Base-by-base conservation (phyloP, 192 early-diverging fungal genomes). In the Coemansia sp. region DNA sequence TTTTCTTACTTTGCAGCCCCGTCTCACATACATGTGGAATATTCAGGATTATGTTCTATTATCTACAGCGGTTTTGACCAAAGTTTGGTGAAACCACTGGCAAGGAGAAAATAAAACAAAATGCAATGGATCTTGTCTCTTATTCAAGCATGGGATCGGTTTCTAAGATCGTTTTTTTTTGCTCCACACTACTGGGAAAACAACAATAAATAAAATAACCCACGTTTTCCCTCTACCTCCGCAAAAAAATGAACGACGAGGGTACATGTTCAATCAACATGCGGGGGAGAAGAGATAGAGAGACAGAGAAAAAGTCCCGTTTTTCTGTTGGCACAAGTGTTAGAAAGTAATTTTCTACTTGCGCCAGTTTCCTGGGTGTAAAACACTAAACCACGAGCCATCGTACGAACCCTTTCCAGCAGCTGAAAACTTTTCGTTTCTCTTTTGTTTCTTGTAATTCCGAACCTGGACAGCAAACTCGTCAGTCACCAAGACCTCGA, bases 361-460 rank as follows among this genome's bases (percentile, higher is more conserved):
- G 18, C 72, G 64, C 77, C 77, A 79, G 30, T 67, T 74, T 18
- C 36, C 18, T n/a, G 77, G 72, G 56, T 68, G 55, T 41, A 79
- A 48, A 23, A 66, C 72, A 58, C 77, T 71, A 49, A 79, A 61
- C 77, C 77, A 79, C 20, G 77, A 74, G 38, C 77, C 77, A 55
- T 74, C 77, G 5, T 61, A 23, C n/a, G 46, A 15, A n/a, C 66
- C 62, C 18, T 39, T 66, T n/a, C 41, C 48, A 3, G 41, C 57
- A 12, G 41, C 33, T 0, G 67, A 56, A 36, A 79, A 79, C 35
- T 41, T 51, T 23, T 49, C 55, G 44, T 71, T 75, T 48, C 72
- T 34, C 30, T 33, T 53, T 30, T 56, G 26, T 0, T 38, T 41
- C 51, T 79, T 52, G 12, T 26, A 43, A 14, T 44, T 43, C 6